Percentiles rank a stretch among this genome's conserved stretches.
Conservation (phyloP, 345 rosid species). For the Euclidium syriacum region DNA sequence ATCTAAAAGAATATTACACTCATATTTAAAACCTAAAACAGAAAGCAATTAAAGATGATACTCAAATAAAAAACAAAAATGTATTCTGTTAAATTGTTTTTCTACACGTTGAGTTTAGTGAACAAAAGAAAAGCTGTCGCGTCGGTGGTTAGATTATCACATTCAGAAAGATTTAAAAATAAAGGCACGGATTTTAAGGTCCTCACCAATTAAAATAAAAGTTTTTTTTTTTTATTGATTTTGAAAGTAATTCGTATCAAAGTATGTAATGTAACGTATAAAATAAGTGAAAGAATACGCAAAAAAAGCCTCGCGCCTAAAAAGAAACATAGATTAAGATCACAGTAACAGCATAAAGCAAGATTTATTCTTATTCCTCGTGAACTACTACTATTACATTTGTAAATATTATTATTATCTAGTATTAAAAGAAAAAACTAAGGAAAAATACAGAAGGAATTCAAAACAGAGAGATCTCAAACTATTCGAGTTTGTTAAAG, state of each 20-base stretch:
- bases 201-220: neutral
- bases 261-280: conserved; percentile 3
- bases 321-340: neutral
- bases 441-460: neutral
- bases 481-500: conserved; percentile 29
- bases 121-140: conserved; percentile 1
- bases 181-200: conserved; percentile 9
- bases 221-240: neutral
- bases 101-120: neutral
- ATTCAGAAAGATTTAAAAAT: neutral
- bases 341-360: neutral
- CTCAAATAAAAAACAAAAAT: neutral
- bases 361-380: conserved; percentile 15
- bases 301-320: neutral
- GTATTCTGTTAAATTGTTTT: neutral
- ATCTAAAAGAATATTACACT: neutral
- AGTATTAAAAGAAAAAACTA: neutral
- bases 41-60: neutral
- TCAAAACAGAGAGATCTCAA: conserved; percentile 4
- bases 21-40: neutral
- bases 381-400: conserved; percentile 26
- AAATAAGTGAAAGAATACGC: neutral
- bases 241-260: neutral
- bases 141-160: conserved; percentile 20
- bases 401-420: neutral